Percentiles rank a stretch among this genome's conserved stretches.
These are phyloP conservation scores for Krasilnikovozyma curviuscula DNA, from an alignment of 768 basidiomycete genomes.

Conservation along the genomic window DNA sequence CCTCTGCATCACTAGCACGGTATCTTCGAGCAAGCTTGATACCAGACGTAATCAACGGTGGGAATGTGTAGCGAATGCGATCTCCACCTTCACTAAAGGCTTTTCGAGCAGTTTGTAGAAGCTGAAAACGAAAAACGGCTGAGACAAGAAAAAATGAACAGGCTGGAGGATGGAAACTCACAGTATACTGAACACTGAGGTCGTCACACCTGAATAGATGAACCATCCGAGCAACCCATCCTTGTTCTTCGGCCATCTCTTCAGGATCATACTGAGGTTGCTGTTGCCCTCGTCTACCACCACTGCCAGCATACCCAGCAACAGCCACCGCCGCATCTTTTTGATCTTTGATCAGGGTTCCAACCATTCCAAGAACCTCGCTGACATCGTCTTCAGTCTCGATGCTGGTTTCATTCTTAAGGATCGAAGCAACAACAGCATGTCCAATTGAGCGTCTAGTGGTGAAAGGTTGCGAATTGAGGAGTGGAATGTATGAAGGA, in stretches of 20 bases:
- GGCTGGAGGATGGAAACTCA: constrained; percentile 26
- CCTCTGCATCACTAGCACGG: constrained; percentile 9
- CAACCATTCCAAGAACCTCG: constrained; percentile 78
- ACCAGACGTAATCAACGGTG: constrained; percentile 78
- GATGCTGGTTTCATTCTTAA: constrained; percentile 91
- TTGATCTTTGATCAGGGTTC: constrained; percentile 69
- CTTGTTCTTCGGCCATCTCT: constrained; percentile 94
- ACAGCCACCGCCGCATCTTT: constrained; percentile 31
- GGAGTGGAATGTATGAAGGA: constrained; percentile 66
- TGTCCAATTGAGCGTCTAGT: constrained; percentile 85
- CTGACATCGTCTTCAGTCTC: constrained; percentile 86
- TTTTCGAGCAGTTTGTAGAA: constrained; percentile 72
- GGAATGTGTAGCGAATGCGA: constrained; percentile 90
- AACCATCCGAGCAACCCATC: constrained; percentile 96
- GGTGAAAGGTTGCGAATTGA: constrained; percentile 67
- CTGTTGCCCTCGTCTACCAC: constrained; percentile 33
- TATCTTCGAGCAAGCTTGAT: constrained; percentile 85
- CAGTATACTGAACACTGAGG: constrained; percentile 75
- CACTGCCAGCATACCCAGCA: constrained; percentile 23
- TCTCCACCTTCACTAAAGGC: constrained; percentile 76
- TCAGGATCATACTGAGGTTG: constrained; percentile 43
- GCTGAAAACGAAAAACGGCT: constrained; percentile 30
- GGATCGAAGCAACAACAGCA: constrained; percentile 76
- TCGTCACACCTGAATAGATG: constrained; percentile 83
- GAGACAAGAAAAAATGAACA: background rate